Conservation (phyloP, 73 alveolate genomes). For the Breviolum minutum region DNA sequence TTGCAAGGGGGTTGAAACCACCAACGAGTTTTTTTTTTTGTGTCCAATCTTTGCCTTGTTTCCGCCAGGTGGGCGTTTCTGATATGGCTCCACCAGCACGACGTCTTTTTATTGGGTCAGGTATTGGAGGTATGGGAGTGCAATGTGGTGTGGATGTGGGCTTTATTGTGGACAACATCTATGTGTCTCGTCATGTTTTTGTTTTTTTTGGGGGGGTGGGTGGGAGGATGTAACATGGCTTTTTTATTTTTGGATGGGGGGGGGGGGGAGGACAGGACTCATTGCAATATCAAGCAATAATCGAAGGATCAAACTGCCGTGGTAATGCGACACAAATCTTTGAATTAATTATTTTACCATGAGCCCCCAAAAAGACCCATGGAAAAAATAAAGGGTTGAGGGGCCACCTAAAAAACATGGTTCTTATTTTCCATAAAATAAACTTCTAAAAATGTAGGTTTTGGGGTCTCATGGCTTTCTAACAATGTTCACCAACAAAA, state of each 20-base stretch:
- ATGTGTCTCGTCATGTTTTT: conserved; percentile 5
- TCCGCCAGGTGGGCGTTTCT: background rate
- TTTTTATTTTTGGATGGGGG: background rate
- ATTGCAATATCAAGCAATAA: background rate
- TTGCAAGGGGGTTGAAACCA: no score
- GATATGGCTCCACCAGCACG: background rate
- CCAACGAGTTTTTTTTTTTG: no score
- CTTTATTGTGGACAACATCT: conserved; percentile 65
- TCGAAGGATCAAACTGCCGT: background rate
- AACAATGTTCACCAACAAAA: no score
- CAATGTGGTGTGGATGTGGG: conserved; percentile 80
- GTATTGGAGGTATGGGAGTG: conserved; percentile 63
- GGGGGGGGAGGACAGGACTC: background rate
- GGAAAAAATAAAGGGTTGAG: no score
- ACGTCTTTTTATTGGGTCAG: conserved; percentile 51
- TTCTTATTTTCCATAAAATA: no score
- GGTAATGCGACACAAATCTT: background rate
- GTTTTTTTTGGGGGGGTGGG: no score
- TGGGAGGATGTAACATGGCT: no score
- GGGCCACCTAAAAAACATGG: no score
- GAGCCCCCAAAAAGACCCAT: no score
- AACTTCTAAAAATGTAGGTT: no score
- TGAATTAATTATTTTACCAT: no score
- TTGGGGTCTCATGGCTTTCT: no score
- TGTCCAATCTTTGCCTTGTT: background rate